Base-by-base conservation (phyloP, 192 early-diverging fungal genomes). In the Entophlyctis luteolus region DNA sequence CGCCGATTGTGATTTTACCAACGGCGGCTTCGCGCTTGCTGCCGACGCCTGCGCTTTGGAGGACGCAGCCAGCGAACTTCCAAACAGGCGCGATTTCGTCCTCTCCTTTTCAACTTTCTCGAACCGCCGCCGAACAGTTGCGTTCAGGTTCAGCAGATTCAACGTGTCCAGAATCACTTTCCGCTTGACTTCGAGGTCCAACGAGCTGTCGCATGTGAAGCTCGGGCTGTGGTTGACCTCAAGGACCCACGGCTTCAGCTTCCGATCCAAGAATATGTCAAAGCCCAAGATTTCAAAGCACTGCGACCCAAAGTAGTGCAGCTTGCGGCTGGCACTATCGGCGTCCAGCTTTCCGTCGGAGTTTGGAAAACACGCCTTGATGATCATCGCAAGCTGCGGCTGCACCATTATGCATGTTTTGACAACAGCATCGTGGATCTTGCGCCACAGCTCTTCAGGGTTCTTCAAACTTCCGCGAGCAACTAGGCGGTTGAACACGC, bases 261-360 rank as follows among this genome's bases (percentile, higher is more conserved):
- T 77, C 47, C 65, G 68, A 68, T 86, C 84, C 36, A 86, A 59
- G 37, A 86, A 74, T 18, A 86, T 80, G 68, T 86, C 84, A 70
- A 86, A 86, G 0, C 84, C 84, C 2, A 86, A 60, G 35, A 86
- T 77, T 63, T 86, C 84, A 68, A 85, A 86, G 62, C 84, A 86
- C 29, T 75, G 77, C 4, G 65, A 70, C 12, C 70, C 75, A 33
- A 47, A 33, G 6, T 38, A 46, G 16, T 22, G 32, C n/a, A 52
- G 36, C 34, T n/a, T n/a, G n/a, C n/a, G n/a, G n/a, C n/a, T n/a
- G n/a, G n/a, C n/a, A n/a, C n/a, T n/a, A n/a, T n/a, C n/a, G 4
- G 25, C 57, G 25, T 59, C 45, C 12, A 42, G n/a, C 27, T 42
- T 59, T 36, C 35, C 38, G 32, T 63, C 27, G 27, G 20, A n/a